Conservation (phyloP, 2,329 filamentous ascomycete species). For the Coccinonectria pachysandricola region DNA sequence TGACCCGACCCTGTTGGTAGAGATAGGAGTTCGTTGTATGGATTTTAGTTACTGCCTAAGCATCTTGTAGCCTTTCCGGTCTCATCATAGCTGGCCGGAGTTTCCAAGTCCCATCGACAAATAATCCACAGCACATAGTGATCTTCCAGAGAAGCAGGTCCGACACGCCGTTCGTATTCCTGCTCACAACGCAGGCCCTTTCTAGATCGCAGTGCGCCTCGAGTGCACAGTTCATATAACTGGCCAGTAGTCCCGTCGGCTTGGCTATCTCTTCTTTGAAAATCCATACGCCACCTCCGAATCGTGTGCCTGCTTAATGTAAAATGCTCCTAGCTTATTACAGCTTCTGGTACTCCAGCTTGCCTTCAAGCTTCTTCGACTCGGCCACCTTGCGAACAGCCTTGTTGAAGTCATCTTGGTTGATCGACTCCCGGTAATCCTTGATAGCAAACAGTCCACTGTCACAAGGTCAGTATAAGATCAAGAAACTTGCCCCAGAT, state of each 20-base stretch:
- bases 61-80: too few species aligned
- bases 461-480: constrained; percentile 15
- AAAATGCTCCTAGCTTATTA: constrained; percentile 32
- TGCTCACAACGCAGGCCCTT: constrained; percentile 15
- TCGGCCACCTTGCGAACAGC: constrained; percentile 96
- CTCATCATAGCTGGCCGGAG: too few species aligned
- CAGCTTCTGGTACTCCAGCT: constrained; percentile 94
- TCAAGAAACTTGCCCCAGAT: not conserved
- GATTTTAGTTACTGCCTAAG: too few species aligned
- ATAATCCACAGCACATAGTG: too few species aligned
- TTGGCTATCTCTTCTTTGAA: constrained; percentile 6
- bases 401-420: constrained; percentile 99
- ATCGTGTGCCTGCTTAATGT: too few species aligned
- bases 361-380: constrained; percentile 96
- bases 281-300: constrained; percentile 8
- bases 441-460: constrained; percentile 97
- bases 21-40: too few species aligned
- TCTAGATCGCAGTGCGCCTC: constrained; percentile 12
- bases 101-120: too few species aligned
- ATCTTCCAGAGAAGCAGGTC: too few species aligned
- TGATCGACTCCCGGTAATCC: constrained; percentile 91
- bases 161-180: constrained; percentile 17
- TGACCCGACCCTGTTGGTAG: too few species aligned
- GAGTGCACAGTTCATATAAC: constrained; percentile 22
- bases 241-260: constrained; percentile 10